A percentile compares a stretch with the other conserved stretches of the same genome.
Conservation (phyloP, 495 filamentous ascomycete species). For the Sordaria brevicollis region DNA sequence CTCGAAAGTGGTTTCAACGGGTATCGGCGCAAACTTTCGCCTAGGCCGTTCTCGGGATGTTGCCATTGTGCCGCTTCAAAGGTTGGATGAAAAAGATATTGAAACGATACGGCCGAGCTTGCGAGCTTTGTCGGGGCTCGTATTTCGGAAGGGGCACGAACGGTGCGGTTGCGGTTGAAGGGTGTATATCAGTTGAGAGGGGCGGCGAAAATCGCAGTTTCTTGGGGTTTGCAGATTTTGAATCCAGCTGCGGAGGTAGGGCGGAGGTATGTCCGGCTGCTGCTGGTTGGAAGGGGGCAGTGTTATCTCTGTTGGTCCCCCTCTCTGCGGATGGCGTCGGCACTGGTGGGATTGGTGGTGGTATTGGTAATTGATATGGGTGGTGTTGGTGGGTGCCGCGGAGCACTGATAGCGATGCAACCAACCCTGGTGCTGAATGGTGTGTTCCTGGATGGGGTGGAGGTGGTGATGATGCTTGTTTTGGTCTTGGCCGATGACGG, state of each 20-base stretch:
- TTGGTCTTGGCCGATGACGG: neutral
- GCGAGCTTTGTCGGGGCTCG: neutral
- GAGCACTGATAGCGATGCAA: neutral
- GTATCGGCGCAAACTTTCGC: slow-evolving; percentile 46
- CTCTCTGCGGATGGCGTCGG: neutral
- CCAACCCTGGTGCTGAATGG: neutral
- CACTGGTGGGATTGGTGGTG: neutral
- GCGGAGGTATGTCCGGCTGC: neutral
- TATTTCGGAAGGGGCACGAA: neutral
- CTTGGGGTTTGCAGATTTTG: neutral
- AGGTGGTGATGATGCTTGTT: neutral
- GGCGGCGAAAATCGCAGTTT: neutral
- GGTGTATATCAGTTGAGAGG: neutral
- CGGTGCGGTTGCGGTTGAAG: neutral
- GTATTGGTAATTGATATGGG: neutral
- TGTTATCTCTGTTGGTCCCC: neutral
- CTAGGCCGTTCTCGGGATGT: slow-evolving; percentile 21
- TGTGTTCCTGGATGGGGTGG: neutral
- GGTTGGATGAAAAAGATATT: neutral
- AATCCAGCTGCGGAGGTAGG: neutral
- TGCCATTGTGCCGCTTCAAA: slow-evolving; percentile 10
- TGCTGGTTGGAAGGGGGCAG: neutral
- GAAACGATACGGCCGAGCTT: neutral
- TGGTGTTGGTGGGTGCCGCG: neutral
- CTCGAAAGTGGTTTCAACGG: slow-evolving; percentile 50